These are phyloP conservation scores for Croton laevigatus DNA, from an alignment of 441 rosid genomes.

Conservation along the genomic window DNA sequence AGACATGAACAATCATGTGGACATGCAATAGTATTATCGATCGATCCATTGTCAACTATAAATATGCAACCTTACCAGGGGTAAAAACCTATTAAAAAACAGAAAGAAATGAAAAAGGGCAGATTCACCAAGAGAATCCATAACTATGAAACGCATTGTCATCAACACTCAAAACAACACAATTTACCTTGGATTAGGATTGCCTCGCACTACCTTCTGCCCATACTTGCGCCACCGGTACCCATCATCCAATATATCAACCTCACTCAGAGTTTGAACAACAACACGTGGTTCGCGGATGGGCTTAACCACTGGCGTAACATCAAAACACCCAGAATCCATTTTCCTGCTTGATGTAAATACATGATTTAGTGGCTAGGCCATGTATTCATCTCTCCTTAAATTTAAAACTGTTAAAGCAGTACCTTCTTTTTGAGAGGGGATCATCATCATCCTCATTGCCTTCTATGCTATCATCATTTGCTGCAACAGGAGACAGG, in stretches of 20 bases:
- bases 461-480: slow-evolving; percentile 54
- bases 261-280: slow-evolving; percentile 95
- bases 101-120: slow-evolving; percentile 8
- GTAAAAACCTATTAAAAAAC: slow-evolving; percentile 6
- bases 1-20: slow-evolving; percentile 3
- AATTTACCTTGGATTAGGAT: slow-evolving; percentile 89
- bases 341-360: slow-evolving; percentile 57
- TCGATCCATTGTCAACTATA: not conserved
- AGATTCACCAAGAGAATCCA: not conserved
- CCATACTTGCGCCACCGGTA: slow-evolving; percentile 99
- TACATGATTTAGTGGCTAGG: slow-evolving; percentile 24
- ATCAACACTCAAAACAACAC: slow-evolving; percentile 3
- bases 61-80: not conserved
- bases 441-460: slow-evolving; percentile 79
- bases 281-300: slow-evolving; percentile 95
- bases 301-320: slow-evolving; percentile 81
- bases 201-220: slow-evolving; percentile 97
- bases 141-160: slow-evolving; percentile 2
- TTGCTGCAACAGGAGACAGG: slow-evolving; percentile 48
- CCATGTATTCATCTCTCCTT: not conserved
- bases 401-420: slow-evolving; percentile 17
- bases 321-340: slow-evolving; percentile 64
- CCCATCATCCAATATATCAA: slow-evolving; percentile 97
- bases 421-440: slow-evolving; percentile 74
- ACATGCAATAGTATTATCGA: slow-evolving; percentile 9